These are phyloP conservation scores for Poronia punctata DNA, from an alignment of 495 filamentous ascomycete species.

Conservation along the genomic window DNA sequence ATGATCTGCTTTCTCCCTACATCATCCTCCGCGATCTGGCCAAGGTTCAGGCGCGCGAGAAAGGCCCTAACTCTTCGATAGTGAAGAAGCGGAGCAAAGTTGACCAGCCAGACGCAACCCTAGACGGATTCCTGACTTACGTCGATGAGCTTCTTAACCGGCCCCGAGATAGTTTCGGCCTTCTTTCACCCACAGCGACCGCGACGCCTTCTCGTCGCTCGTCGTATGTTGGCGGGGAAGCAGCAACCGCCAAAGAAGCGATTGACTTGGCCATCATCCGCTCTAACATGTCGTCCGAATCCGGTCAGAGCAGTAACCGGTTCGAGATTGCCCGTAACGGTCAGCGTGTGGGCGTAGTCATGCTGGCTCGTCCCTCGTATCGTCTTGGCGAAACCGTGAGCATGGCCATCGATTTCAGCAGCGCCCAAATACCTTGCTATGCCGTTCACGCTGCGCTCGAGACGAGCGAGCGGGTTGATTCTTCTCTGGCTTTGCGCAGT, in stretches of 20 bases:
- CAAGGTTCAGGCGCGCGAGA: slow-evolving; percentile 46
- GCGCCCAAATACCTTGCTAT: slow-evolving; percentile 68
- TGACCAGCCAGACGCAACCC: slow-evolving; percentile 24
- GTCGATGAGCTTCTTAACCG: slow-evolving; percentile 71
- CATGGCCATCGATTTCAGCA: slow-evolving; percentile 72
- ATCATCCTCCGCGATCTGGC: slow-evolving; percentile 85
- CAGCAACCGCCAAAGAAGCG: slow-evolving; percentile 64
- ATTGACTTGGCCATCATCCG: slow-evolving; percentile 85
- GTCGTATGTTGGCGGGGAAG: slow-evolving; percentile 36
- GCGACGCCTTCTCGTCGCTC: slow-evolving; percentile 47
- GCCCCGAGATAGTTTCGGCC: slow-evolving; percentile 47
- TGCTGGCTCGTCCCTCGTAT: slow-evolving; percentile 84
- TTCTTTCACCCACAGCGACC: slow-evolving; percentile 61
- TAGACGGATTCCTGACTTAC: slow-evolving; percentile 65
- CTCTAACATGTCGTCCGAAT: slow-evolving; percentile 55
- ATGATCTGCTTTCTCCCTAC: slow-evolving; percentile 91
- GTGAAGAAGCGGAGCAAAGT: slow-evolving; percentile 8
- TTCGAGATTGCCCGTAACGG: slow-evolving; percentile 94
- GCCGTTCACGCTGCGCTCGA: slow-evolving; percentile 71
- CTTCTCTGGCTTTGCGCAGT: slow-evolving; percentile 73
- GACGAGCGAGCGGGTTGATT: slow-evolving; percentile 69
- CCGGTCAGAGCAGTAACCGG: slow-evolving; percentile 65
- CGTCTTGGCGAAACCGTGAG: slow-evolving; percentile 81
- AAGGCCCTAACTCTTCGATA: slow-evolving; percentile 13
- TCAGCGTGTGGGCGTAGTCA: slow-evolving; percentile 75